Base-by-base conservation (phyloP, 805 yeast genomes). In the Yarrowia sp. region DNA sequence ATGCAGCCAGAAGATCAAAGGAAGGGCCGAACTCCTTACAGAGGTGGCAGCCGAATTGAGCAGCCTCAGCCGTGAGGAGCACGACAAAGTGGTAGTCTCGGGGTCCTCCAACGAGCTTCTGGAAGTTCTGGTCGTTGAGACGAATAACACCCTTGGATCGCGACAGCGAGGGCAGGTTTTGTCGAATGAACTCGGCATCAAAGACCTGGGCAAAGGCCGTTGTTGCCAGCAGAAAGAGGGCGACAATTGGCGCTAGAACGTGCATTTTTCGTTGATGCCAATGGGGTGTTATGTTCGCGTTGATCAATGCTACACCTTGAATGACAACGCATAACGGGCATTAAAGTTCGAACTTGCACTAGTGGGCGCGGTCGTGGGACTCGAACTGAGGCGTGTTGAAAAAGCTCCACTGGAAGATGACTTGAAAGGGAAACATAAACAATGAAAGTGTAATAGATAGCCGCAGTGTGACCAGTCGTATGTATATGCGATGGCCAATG, bases 21-120 rank as follows among this genome's bases (percentile, higher is more conserved):
- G 82, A 83, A 2, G 97, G 96, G 26, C 81, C 84, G 70, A 89
- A 82, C 46, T 86, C 85, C 10, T 77, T 70, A 81, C 99, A 95
- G 61, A 89, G 78, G 1, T 79, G 78, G 78, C 99, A 95, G 12
- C 89, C 90, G 71, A 92, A 82, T 67, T 84, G 83, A 1, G 90
- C 81, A 56, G 86, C 81, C 10, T 87, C 82, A 2, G 98, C 91
- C 0, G 97, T 89, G 67, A 93, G 76, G 65, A 87, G 80, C 33
- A 85, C 71, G 12, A 89, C 80, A n/a, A 89, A 72, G 40, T 88
- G 81, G 74, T 84, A 85, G 70, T 90, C 91, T 71, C 93, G 81
- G 22, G 85, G 83, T 4, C 90, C 90, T 26, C 77, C 77, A 64
- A 90, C 76, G 21, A 87, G 72, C 16, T 77, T 75, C 68, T 83